Conservation (phyloP, 352 stramenopile species). For the Phytophthora megakarya region DNA sequence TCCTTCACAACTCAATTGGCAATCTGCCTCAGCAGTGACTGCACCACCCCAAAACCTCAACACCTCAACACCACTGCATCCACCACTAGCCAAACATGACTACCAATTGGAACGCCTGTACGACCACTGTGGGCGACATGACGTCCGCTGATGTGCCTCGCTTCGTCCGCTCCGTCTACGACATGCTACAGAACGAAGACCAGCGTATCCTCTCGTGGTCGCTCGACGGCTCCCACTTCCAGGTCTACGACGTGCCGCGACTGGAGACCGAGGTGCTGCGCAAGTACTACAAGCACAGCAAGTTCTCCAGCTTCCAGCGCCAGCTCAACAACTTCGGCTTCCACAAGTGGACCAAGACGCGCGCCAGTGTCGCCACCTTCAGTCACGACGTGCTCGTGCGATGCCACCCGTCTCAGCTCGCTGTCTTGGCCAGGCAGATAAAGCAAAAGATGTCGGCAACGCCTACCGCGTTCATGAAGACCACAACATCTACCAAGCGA, state of each 20-base stretch:
- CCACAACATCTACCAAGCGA: constrained; percentile 11
- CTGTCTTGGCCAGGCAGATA: constrained; percentile 16
- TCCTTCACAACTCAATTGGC: constrained; percentile 25
- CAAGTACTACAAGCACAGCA: constrained; percentile 85
- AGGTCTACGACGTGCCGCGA: constrained; percentile 73
- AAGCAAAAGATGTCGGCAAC: constrained; percentile 2
- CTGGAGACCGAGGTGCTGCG: constrained; percentile 69
- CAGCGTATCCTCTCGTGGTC: constrained; percentile 53
- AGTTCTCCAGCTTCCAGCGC: constrained; percentile 90
- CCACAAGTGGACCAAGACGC: constrained; percentile 80
- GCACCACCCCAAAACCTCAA: neutral
- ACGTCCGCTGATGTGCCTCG: constrained; percentile 26
- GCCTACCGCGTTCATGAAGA: neutral
- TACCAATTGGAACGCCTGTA: neutral
- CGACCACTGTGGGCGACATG: neutral
- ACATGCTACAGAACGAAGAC: constrained; percentile 66
- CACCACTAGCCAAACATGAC: neutral
- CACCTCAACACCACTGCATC: neutral
- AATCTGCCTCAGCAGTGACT: neutral
- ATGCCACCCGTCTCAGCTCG: constrained; percentile 38
- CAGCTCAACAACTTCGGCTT: constrained; percentile 94
- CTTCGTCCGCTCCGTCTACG: constrained; percentile 55
- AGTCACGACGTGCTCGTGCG: constrained; percentile 61
- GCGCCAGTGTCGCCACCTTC: constrained; percentile 64
- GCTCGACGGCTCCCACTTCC: constrained; percentile 65